A percentile compares a stretch with the other conserved stretches of the same genome.
phyloP scores from a whole-genome alignment of 1,284 basidiomycete species.

The Singerocomus inundabilis region DNA sequence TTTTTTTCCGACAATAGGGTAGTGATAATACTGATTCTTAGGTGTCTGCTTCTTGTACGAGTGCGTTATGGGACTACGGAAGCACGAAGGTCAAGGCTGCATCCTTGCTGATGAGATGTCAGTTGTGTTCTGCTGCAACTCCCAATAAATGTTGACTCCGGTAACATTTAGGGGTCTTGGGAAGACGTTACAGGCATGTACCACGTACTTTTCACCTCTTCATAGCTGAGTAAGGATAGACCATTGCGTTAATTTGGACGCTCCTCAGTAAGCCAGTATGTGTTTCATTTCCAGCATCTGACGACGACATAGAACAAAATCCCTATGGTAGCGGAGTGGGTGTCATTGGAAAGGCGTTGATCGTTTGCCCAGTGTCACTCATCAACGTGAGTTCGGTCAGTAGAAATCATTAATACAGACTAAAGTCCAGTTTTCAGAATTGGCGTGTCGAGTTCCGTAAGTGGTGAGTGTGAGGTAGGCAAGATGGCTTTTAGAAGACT shows the following conservation, averaged over 20 bases:
- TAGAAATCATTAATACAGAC: constrained; percentile 3
- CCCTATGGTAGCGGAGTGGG: constrained; percentile 63
- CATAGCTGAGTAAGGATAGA: constrained; percentile 45
- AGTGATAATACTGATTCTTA: constrained; percentile 27
- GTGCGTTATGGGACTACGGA: constrained; percentile 91
- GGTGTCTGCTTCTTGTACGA: constrained; percentile 93
- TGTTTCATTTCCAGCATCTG: neutral
- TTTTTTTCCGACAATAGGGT: neutral
- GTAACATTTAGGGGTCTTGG: constrained; percentile 76
- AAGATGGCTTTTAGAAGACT: neutral
- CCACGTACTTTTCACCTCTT: neutral
- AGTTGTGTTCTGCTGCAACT: constrained; percentile 4
- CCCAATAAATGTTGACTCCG: constrained; percentile 10
- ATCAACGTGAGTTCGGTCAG: constrained; percentile 58
- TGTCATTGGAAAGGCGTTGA: constrained; percentile 74
- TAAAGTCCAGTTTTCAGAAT: constrained; percentile 52
- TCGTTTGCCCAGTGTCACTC: constrained; percentile 94
- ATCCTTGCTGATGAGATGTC: constrained; percentile 98
- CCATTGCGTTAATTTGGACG: constrained; percentile 86
- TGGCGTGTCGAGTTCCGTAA: constrained; percentile 97
- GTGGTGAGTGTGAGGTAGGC: constrained; percentile 52
- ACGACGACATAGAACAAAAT: constrained; percentile 68
- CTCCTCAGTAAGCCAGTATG: constrained; percentile 64
- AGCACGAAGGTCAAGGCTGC: constrained; percentile 86
- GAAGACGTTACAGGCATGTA: constrained; percentile 78